Base-by-base conservation (phyloP, 2,329 filamentous ascomycete species). In the Colletotrichum salicis region DNA sequence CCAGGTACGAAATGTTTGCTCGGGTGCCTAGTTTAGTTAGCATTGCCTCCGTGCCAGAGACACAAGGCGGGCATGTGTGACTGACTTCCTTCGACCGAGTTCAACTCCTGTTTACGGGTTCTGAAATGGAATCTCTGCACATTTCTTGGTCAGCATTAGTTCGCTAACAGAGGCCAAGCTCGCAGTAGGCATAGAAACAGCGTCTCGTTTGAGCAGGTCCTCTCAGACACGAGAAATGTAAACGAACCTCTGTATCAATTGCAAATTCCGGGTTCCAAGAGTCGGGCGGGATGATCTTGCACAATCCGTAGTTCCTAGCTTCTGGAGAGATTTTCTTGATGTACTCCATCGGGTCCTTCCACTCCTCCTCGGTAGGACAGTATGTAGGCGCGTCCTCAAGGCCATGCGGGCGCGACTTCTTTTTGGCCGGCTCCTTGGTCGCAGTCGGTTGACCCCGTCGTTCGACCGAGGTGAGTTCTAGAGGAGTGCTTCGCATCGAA, bases 1-100 rank as follows among this genome's bases (percentile, higher is more conserved):
- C 96, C 74, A 98, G 90, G 81, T 99, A 99, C 76, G 95, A 97
- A 73, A 98, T 88, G 81, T 98, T 98, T 75, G 96, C 95, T 80
- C 96, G 93, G 74, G 96, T 98, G 79, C 95, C 94, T 97, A 60
- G 52, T 51, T 75, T 72, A 71, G 79, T 88, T 76, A 88, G 79
- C 72, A 76, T 58, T 56, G 37, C 35, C 22, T 41, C 8, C 15
- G 0, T 22, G 33, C 22, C 58, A n/a, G 12, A 51, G 54, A 58
- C 64, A 24, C 65, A 69, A 27, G 15, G 41, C 5, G 37, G 37
- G 37, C 37, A 7, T 7, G 35, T 22, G 24, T 52, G 74, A 87
- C 91, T 83, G 89, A 97, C 95, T 96, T 87, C 96, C 96, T 92
- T 99, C 96, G 60, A 98, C 94, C 19, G 95, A 97, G 82, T 99